A percentile compares a stretch with the other conserved stretches of the same genome.
Conservation (phyloP, 768 basidiomycete species). For the Mycena pura region DNA sequence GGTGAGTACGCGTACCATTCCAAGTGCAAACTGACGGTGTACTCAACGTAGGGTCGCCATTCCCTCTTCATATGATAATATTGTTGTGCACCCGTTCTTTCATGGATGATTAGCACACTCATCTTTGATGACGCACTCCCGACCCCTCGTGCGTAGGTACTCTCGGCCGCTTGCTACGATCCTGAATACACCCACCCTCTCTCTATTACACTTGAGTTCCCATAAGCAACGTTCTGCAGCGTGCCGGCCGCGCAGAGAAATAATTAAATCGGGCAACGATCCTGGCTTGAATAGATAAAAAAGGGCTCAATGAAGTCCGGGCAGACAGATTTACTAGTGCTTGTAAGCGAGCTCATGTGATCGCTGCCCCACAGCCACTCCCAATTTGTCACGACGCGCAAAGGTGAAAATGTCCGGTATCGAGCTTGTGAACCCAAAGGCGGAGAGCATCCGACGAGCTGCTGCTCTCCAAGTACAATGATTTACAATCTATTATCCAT, state of each 20-base stretch:
- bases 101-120: constrained; percentile 11
- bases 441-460: constrained; percentile 89
- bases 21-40: neutral
- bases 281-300: too few species aligned
- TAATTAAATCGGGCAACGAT: too few species aligned
- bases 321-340: neutral
- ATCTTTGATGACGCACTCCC: constrained; percentile 9
- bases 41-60: neutral
- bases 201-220: constrained; percentile 12
- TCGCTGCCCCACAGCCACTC: constrained; percentile 6
- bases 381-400: constrained; percentile 9
- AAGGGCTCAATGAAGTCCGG: neutral
- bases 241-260: neutral
- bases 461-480: constrained; percentile 94
- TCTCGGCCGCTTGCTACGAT: neutral
- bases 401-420: constrained; percentile 69
- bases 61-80: constrained; percentile 19
- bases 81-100: constrained; percentile 13
- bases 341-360: neutral
- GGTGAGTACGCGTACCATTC: constrained; percentile 4
- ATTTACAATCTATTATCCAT: constrained; percentile 27
- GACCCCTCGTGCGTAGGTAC: neutral
- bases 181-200: constrained; percentile 11
- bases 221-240: too few species aligned
- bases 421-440: constrained; percentile 96